A percentile compares a stretch with the other conserved stretches of the same genome.
Evolutionary conservation across 108 stramenopile species (phyloP).

Genomic region (Bacterosira constricta): DNA sequence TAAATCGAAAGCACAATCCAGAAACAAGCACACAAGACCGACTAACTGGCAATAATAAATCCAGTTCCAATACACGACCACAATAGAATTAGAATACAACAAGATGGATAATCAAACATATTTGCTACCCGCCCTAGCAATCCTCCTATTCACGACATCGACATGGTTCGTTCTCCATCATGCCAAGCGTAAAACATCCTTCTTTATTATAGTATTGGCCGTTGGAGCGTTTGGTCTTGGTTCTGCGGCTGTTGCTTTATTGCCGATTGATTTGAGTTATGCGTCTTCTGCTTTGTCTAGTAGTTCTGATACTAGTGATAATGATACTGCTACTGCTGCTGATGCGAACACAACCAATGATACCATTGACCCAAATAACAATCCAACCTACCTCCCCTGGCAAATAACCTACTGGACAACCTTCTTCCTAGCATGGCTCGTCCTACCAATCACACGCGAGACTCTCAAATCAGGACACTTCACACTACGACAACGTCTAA

Average conservation of each 20-base stretch:
- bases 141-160: conserved; percentile 39
- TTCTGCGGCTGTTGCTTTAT: conserved; percentile 42
- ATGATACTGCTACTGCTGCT: not conserved
- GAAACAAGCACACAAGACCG: too few relatives aligned
- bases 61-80: too few relatives aligned
- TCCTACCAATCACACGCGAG: conserved; percentile 66
- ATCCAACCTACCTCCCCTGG: conserved; percentile 56
- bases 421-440: conserved; percentile 76
- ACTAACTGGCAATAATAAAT: too few relatives aligned
- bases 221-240: conserved; percentile 47
- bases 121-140: conserved; percentile 36
- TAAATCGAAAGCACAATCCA: too few relatives aligned
- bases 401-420: conserved; percentile 74
- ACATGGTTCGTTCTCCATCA: conserved; percentile 51
- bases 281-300: conserved; percentile 4
- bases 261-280: conserved; percentile 62
- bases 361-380: not conserved
- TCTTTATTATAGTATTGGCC: conserved; percentile 26
- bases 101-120: conserved; percentile 7
- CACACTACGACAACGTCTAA: conserved; percentile 48
- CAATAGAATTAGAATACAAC: too few relatives aligned
- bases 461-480: conserved; percentile 72
- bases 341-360: not conserved
- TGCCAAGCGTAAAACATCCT: conserved; percentile 47
- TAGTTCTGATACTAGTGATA: not conserved